Evolutionary conservation across 768 basidiomycete species (phyloP).

Genomic region (Lactarius indigo): DNA sequence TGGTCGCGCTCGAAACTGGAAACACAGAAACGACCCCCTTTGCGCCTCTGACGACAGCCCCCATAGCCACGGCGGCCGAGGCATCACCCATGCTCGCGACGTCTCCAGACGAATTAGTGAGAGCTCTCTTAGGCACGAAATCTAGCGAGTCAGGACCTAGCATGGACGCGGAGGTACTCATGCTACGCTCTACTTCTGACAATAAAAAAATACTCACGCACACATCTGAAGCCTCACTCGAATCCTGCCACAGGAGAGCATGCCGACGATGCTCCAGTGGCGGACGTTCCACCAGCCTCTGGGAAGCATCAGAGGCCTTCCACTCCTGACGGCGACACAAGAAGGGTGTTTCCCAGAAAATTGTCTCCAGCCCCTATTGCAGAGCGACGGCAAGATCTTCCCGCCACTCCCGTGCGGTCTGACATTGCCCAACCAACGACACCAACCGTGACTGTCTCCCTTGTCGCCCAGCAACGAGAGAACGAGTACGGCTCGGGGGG

Average conservation of each 20-base stretch:
- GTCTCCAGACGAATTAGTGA: too few species aligned
- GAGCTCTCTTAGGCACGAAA: background rate
- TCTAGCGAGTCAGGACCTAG: background rate
- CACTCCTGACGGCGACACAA: background rate
- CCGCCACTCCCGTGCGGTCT: background rate
- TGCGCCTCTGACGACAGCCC: background rate
- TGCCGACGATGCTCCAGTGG: background rate
- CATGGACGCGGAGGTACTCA: background rate
- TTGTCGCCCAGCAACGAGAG: background rate
- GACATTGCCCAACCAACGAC: background rate
- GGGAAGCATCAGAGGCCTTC: constrained; percentile 6
- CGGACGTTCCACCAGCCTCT: background rate
- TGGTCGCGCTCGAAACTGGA: background rate
- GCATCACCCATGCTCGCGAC: background rate
- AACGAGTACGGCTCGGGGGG: background rate
- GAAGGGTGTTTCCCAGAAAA: background rate
- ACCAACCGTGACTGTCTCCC: background rate
- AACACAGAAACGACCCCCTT: background rate
- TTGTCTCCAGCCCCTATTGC: background rate
- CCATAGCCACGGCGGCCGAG: background rate
- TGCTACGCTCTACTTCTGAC: background rate
- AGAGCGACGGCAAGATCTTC: background rate
- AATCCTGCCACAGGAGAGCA: background rate
- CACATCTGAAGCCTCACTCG: background rate
- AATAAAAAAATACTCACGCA: background rate